A percentile compares a stretch with the other conserved stretches of the same genome.
Evolutionary conservation across 129 eudicot species (phyloP).

Genomic region (Chrysanthemum makinoi): DNA sequence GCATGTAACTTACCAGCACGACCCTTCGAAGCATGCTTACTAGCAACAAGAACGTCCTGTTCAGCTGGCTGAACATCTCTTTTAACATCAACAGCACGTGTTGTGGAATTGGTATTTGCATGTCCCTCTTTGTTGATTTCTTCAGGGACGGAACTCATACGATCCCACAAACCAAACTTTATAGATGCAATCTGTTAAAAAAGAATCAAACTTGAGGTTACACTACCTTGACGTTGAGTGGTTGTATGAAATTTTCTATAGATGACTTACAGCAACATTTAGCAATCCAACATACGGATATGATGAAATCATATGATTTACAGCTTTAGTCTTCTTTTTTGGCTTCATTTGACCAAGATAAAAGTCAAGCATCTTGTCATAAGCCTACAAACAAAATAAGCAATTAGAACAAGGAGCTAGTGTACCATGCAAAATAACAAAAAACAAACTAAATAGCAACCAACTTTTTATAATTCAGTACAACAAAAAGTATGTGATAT

Average conservation of each 20-base stretch:
- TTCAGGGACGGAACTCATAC: constrained; percentile 51
- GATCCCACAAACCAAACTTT: constrained; percentile 76
- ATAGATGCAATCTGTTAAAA: constrained; percentile 63
- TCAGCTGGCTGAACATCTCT: constrained; percentile 45
- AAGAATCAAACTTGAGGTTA: neutral
- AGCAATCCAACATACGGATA: constrained; percentile 71
- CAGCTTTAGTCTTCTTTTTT: constrained; percentile 32
- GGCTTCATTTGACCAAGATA: constrained; percentile 27
- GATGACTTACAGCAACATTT: constrained; percentile 78
- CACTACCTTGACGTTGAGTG: neutral
- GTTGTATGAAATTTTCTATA: neutral
- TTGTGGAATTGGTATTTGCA: constrained; percentile 23
- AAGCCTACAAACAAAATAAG: constrained; percentile 49
- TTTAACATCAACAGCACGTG: constrained; percentile 34
- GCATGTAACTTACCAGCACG: neutral
- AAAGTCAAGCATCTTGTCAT: constrained; percentile 65
- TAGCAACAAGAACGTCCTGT: constrained; percentile 22
- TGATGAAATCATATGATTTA: constrained; percentile 32
- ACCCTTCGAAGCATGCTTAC: constrained; percentile 14
- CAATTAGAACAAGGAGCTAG: neutral
- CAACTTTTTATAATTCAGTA: neutral
- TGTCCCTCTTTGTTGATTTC: constrained; percentile 19
- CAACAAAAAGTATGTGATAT: neutral
- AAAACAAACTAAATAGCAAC: neutral
- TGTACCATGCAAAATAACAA: neutral